Percentiles rank a stretch among this genome's conserved stretches.
phyloP scores from a whole-genome alignment of 257 asterid species.

The Solanum sparsipilum region DNA sequence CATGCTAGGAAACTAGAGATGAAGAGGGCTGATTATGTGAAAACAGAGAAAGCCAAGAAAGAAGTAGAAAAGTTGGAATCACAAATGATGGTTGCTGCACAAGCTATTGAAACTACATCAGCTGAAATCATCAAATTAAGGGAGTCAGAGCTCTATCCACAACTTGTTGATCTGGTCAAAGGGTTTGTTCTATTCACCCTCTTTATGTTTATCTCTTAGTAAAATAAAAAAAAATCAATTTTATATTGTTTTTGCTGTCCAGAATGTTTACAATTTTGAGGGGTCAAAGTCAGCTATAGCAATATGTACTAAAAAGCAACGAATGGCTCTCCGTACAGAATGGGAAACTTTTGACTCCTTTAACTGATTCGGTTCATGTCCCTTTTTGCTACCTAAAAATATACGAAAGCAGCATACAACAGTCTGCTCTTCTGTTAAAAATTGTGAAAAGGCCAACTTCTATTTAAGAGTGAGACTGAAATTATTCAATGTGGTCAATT shows the following conservation, averaged over 20 bases:
- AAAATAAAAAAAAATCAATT: background rate
- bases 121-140: slow-evolving; percentile 72
- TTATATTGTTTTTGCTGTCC: background rate
- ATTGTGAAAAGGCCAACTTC: background rate
- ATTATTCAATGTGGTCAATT: background rate
- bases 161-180: slow-evolving; percentile 61
- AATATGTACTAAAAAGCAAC: background rate
- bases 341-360: background rate
- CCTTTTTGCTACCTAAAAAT: background rate
- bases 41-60: slow-evolving; percentile 83
- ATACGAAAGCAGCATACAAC: background rate
- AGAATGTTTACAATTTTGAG: background rate
- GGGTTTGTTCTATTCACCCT: slow-evolving; percentile 40
- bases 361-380: background rate
- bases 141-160: slow-evolving; percentile 83
- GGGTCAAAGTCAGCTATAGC: background rate
- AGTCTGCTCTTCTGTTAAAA: background rate
- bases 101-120: slow-evolving; percentile 81
- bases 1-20: slow-evolving; percentile 69
- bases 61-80: slow-evolving; percentile 94
- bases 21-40: slow-evolving; percentile 76
- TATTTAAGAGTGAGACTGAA: background rate
- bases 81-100: slow-evolving; percentile 71
- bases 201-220: background rate
- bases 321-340: background rate